Base-by-base conservation (phyloP, 345 rosid genomes). In the Capsella bursapastoris region DNA sequence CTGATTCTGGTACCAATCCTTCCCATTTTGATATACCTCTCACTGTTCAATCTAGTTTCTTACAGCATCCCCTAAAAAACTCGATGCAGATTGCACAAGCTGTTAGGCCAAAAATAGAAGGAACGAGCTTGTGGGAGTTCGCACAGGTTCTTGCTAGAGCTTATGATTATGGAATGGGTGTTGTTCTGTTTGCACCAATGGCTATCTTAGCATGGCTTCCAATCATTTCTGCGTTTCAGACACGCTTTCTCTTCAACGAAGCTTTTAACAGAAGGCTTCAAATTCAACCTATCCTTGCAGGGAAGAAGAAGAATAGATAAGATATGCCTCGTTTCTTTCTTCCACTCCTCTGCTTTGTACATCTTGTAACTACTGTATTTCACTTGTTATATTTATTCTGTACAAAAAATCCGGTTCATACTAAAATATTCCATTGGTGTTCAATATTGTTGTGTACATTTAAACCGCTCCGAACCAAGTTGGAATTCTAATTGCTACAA, bases 131-230 rank as follows among this genome's bases (percentile, higher is more conserved):
- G 40, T 94, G 98, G 98, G 86, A 88, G 28, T 90, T 91, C 76
- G 69, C 86, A 12, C 78, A 78, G 62, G 93, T 94, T 12, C 95
- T 94, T 63, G 91, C 89, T 3, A 70, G 88, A 81, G 89, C 97
- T 27, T 94, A 90, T 63, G 98, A 94, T 81, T 90, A 91, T 60
- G 96, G 98, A 77, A 94, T 94, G 98, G 97, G 97, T 5, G 81
- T 87, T 6, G 85, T 84, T 59, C 83, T 94, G 62, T 90, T 90
- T 75, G 86, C 96, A 4, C 98, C 98, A 0, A 76, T 91, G 45
- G 95, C 98, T 74, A 61, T 88, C 59, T 73, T 94, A 81, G 96
- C 96, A 3, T 94, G 98, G 98, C 91, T 91, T 28, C 98, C 98
- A 2, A 85, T 84, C 60, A 83, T 91, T 41, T 90, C 96, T 5